Evolutionary conservation across 768 basidiomycete genomes (phyloP), one percentile per base, ranked within the genome.

Genomic region (Suillus ampliporus): DNA sequence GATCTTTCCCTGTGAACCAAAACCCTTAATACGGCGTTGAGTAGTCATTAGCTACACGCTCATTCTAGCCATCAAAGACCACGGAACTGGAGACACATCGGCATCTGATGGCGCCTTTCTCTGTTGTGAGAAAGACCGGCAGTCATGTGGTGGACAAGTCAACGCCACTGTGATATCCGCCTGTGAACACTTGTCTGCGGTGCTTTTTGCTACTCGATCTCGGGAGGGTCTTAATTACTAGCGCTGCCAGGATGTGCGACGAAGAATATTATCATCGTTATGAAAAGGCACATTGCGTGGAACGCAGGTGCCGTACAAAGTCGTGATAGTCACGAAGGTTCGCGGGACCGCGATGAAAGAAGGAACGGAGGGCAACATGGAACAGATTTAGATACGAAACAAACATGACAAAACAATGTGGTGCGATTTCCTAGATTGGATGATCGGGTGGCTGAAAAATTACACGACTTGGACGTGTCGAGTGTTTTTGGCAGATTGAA

Each of bases 241-340:
- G 28, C 10, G 10, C 15, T 28, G 15, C 10, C 48, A 50, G 26
- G 48, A 48, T 26, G 44, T 46, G 5, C 44, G 11, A 21, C 44
- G n/a, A 47, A 14, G 48, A 5, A 17, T 26, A 31, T 26, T 48
- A 9, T 31, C 4, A 4, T 19, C 23, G 11, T 31, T 26, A 54
- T 56, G 54, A 56, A 56, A 56, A 56, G 54, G 54, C 23, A 56
- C 54, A 37, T 37, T 23, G 37, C 17, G 37, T 17, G 37, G 23
- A 38, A 21, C 8, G 8, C 10, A 34, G 19, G 13, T 47, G 37
- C 53, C 53, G 35, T 38, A 54, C 23, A 9, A 54, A 21, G 5
- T 23, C 35, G 14, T n/a, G 13, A 9, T 13, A 21, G 1, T 21
- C 9, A 5, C 9, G 19, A 51, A 51, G 51, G 35, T 38, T 56